Base-by-base conservation (phyloP, 2,329 filamentous ascomycete species). In the Paraphoma sp. region DNA sequence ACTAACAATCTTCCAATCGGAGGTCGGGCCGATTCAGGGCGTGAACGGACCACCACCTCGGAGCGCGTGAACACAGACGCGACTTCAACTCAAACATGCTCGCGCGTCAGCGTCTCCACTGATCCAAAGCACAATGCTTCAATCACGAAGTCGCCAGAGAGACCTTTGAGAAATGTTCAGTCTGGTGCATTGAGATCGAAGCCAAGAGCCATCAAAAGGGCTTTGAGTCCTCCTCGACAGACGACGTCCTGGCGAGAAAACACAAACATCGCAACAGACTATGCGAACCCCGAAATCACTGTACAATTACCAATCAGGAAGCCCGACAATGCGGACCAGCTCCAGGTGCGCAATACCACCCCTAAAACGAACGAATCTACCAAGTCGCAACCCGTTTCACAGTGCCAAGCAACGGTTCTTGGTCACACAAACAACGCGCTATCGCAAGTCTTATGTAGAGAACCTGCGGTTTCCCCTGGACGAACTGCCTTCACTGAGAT, bases 1-100 rank as follows among this genome's bases (percentile, higher is more conserved):
- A 10, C 40, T n/a, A 6, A 4, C 14, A n/a, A 38, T 36, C 28
- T 33, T 33, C 51, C 52, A 55, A 56, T 60, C 55, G 44, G 59
- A 42, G 29, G 28, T 48, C 41, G 46, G 33, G 45, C 62, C 48
- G 62, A 51, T 11, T 38, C 44, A 29, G 28, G 56, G 28, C 47
- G 46, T 30, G 62, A 59, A 59, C 59, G 48, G 60, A 46, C 53
- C 62, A 50, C 53, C 62, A 50, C 48, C 17, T 40, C 41, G 14
- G 30, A 53, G 46, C 54, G 51, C 51, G 59, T 51, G 9, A 31
- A 47, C 12, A 30, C 23, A 9, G 38, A 48, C 31, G 14, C 51
- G 38, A 28, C 43, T 41, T 33, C 18, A 10, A 11, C 49, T 14
- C 41, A 45, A 10, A 36, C 33, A 33, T 23, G 12, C 38, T 51